Evolutionary conservation across 805 yeast genomes (phyloP).

Genomic region (Saccharomyces jurei): DNA sequence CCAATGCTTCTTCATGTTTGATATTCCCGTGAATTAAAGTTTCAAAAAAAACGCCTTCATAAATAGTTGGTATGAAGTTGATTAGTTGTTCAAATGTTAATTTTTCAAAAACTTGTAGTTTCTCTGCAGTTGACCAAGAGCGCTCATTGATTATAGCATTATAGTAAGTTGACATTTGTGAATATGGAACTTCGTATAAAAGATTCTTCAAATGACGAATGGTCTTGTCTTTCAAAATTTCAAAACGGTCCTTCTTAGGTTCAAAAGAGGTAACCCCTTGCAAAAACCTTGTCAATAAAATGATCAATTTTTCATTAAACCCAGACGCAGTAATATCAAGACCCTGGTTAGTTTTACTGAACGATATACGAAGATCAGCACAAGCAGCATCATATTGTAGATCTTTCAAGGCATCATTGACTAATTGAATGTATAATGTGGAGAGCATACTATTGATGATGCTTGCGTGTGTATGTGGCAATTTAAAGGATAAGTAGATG

Average conservation of each 20-base stretch:
- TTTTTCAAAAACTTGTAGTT: conserved; percentile 40
- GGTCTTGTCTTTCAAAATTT: conserved; percentile 55
- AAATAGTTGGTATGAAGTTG: conserved; percentile 44
- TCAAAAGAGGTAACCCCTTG: conserved; percentile 43
- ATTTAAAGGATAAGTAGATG: conserved; percentile 53
- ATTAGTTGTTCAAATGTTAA: conserved; percentile 43
- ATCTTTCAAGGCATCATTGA: conserved; percentile 66
- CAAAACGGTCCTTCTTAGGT: conserved; percentile 52
- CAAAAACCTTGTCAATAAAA: conserved; percentile 53
- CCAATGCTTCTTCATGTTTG: conserved; percentile 43
- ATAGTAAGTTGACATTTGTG: conserved; percentile 59
- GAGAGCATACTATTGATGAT: conserved; percentile 52
- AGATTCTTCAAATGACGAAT: conserved; percentile 58
- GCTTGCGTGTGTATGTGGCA: conserved; percentile 56
- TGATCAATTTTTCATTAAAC: conserved; percentile 71
- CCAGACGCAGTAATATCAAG: conserved; percentile 63
- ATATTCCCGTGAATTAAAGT: conserved; percentile 73
- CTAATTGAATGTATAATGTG: conserved; percentile 55
- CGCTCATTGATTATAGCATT: conserved; percentile 63
- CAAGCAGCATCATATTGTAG: conserved; percentile 75
- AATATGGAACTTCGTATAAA: conserved; percentile 67
- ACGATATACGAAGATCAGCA: conserved; percentile 60
- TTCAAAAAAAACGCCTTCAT: conserved; percentile 58
- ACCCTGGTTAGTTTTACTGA: conserved; percentile 62
- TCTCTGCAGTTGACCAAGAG: conserved; percentile 58